Evolutionary conservation across 108 stramenopile species (phyloP), one percentile per base, ranked within the genome.

Genomic region (Epipyxis sp.): DNA sequence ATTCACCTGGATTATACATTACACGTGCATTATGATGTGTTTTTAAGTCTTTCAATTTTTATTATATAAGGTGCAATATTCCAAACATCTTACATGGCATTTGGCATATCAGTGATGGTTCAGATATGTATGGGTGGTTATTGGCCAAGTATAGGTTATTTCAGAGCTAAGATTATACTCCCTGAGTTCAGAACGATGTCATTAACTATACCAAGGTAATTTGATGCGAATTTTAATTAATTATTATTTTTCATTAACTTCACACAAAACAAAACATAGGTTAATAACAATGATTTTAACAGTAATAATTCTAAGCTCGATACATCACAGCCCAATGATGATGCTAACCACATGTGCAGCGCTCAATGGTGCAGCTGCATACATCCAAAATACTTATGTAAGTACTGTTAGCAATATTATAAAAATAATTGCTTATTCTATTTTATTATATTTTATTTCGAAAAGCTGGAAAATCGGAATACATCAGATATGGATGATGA

Each of bases 11-110:
- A n/a, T n/a, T n/a, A n/a, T n/a, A n/a, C n/a, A n/a, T n/a, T n/a
- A n/a, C n/a, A n/a, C n/a, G n/a, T n/a, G n/a, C n/a, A n/a, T n/a
- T n/a, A n/a, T n/a, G n/a, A n/a, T n/a, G n/a, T n/a, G n/a, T n/a
- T n/a, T n/a, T n/a, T n/a, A n/a, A n/a, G n/a, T n/a, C n/a, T n/a
- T n/a, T n/a, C n/a, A n/a, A n/a, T n/a, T n/a, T n/a, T n/a, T n/a
- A n/a, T n/a, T n/a, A n/a, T n/a, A n/a, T n/a, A n/a, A 16, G 41
- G 65, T 68, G 65, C 65, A 37, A 68, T 68, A 68, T 37, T 68
- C 39, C 65, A 68, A 37, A 68, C 65, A 37, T 37, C 65, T 16
- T 20, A 20, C 16, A 16, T 68, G 65, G 65, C 40, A 13, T 68
- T 20, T 37, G 29, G 20, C 16, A 37, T 37, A 20, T 6, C 32